Conservation (phyloP, 176 grass and related monocot species). For the Oryza rufipogon region DNA sequence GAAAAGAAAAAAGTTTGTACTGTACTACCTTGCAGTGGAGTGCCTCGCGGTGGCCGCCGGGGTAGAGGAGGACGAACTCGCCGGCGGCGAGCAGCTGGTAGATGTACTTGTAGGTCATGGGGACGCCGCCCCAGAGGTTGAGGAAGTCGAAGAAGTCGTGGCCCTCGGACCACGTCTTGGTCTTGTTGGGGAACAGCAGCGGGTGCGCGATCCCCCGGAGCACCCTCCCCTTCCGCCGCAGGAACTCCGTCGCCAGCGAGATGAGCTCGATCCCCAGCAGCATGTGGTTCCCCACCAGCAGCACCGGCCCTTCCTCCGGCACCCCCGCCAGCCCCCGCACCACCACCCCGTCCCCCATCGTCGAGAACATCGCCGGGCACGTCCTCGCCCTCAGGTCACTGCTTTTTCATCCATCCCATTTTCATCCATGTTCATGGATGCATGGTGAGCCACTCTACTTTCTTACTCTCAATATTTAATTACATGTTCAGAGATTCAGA, state of each 20-base stretch:
- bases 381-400: slow-evolving; percentile 53
- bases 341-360: slow-evolving; percentile 50
- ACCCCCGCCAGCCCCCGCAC: slow-evolving; percentile 57
- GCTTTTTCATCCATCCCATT: background rate
- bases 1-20: too few species aligned
- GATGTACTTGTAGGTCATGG: slow-evolving; percentile 48
- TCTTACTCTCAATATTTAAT: too few species aligned
- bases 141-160: slow-evolving; percentile 70
- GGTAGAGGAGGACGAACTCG: slow-evolving; percentile 74
- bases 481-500: too few species aligned
- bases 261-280: slow-evolving; percentile 67
- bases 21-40: slow-evolving; percentile 61
- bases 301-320: slow-evolving; percentile 58
- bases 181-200: slow-evolving; percentile 52
- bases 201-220: slow-evolving; percentile 65
- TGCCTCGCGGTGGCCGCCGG: slow-evolving; percentile 67
- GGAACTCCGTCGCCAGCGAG: slow-evolving; percentile 55
- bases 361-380: slow-evolving; percentile 69
- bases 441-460: too few species aligned
- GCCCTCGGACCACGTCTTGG: slow-evolving; percentile 46
- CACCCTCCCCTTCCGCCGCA: slow-evolving; percentile 46
- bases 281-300: slow-evolving; percentile 84
- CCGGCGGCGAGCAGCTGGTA: slow-evolving; percentile 56
- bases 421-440: background rate
- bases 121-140: slow-evolving; percentile 65